These are phyloP conservation scores for Silene uniflora DNA, from an alignment of 148 eudicot species.

Conservation along the genomic window DNA sequence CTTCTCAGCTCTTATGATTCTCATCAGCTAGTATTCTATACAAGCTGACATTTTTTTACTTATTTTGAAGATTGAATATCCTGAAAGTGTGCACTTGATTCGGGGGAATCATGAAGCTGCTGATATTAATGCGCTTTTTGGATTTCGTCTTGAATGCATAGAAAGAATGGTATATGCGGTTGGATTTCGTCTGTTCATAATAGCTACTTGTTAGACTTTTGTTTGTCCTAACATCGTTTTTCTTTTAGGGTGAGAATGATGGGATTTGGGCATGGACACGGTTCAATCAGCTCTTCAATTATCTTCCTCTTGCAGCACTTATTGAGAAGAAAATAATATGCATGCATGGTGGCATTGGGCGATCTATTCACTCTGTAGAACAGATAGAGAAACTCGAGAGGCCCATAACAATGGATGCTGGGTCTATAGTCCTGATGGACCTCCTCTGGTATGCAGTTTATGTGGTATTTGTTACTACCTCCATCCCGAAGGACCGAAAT, in stretches of 20 bases:
- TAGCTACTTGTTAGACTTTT: neutral
- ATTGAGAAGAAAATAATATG: constrained; percentile 96
- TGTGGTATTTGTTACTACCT: neutral
- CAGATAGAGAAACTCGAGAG: constrained; percentile 97
- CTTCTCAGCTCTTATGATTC: constrained; percentile 9
- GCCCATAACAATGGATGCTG: constrained; percentile 97
- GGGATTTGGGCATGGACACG: constrained; percentile 99
- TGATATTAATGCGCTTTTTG: constrained; percentile 95
- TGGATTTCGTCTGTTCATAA: neutral
- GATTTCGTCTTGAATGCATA: constrained; percentile 96
- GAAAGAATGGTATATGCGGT: constrained; percentile 79
- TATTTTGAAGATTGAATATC: constrained; percentile 80
- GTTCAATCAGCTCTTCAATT: constrained; percentile 92
- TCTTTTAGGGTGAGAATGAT: constrained; percentile 80
- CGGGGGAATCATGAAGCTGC: constrained; percentile 99
- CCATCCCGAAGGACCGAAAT: neutral
- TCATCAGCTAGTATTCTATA: neutral
- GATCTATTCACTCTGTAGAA: constrained; percentile 85
- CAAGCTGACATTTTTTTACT: constrained; percentile 14
- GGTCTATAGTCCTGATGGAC: constrained; percentile 91
- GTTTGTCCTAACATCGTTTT: constrained; percentile 23
- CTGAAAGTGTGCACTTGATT: constrained; percentile 87
- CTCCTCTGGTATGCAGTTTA: constrained; percentile 64
- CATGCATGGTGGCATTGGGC: constrained; percentile 99
- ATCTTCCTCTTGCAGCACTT: constrained; percentile 90